Conservation (phyloP, 371 early-diverging fungal genomes). For the Mucor velutinosus region DNA sequence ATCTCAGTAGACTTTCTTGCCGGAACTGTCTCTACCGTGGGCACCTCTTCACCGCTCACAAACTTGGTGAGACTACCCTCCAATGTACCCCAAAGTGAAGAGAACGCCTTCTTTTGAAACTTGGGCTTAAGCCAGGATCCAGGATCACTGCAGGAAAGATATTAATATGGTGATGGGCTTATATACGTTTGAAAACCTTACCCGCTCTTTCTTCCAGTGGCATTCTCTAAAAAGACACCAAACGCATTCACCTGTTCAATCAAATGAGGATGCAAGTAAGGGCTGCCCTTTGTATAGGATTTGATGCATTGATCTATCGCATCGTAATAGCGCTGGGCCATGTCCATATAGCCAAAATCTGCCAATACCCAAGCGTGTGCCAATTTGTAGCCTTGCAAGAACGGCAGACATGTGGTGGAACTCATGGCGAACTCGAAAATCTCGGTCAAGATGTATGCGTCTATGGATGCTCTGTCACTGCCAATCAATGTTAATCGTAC, state of each 20-base stretch:
- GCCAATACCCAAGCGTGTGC: conserved; percentile 79
- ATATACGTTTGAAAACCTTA: not conserved
- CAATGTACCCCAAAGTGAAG: conserved; percentile 68
- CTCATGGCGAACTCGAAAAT: conserved; percentile 80
- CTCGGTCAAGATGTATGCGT: conserved; percentile 72
- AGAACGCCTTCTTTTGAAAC: conserved; percentile 62
- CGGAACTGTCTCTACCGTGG: conserved; percentile 36
- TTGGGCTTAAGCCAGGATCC: conserved; percentile 61
- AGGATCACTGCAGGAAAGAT: conserved; percentile 27
- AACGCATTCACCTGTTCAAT: conserved; percentile 63
- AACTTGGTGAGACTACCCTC: conserved; percentile 77
- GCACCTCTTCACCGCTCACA: conserved; percentile 64
- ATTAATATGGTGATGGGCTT: not conserved
- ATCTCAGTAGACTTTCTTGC: conserved; percentile 54
- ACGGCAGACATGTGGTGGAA: conserved; percentile 66
- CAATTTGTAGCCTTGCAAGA: conserved; percentile 89
- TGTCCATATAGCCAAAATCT: conserved; percentile 75
- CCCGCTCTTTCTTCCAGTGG: conserved; percentile 46
- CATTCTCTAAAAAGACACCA: conserved; percentile 47
- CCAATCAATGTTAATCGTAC: conserved; percentile 67
- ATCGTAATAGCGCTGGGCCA: conserved; percentile 79
- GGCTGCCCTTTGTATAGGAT: conserved; percentile 69
- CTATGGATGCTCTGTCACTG: conserved; percentile 42
- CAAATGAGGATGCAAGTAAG: conserved; percentile 76
- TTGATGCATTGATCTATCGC: conserved; percentile 75